Base-by-base conservation (phyloP, 148 eudicot species). In the Linanthus parryae region DNA sequence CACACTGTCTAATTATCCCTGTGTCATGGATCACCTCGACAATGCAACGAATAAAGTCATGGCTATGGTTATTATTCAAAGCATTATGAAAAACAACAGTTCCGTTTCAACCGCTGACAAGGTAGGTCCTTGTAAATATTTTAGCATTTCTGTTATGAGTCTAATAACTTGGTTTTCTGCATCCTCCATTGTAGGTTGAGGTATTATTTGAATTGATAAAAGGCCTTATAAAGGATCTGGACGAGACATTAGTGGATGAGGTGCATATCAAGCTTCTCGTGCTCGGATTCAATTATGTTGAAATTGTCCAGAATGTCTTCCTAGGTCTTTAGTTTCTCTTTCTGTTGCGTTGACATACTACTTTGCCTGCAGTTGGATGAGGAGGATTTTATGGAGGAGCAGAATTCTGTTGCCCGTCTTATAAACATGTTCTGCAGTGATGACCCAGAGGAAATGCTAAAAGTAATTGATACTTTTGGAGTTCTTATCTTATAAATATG, bases 1-100 rank as follows among this genome's bases (percentile, higher is more conserved):
- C 58, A 84, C 95, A 14, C 95, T 94, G 54, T 88, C 91, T 52
- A 94, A 94, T 71, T 94, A 94, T 80, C 99, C 99, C 33, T 80
- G 91, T 52, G 81, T 94, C 44, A 94, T 94, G 99, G 99, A 82
- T 49, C 84, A 82, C 73, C 99, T 94, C 54, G 99, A 94, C 65
- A 68, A 73, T 43, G 84, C 73, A 58, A 94, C 99, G 33, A 94
- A 94, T 58, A 94, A 84, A 80, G 69, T 88, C 60, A 94, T 94
- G 99, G 99, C 99, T 26, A 82, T 88, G 91, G 86, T 94, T 62
- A 94, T 94, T 52, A 84, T 94, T 56, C 85, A 85, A 71, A 94
- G 89, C 65, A 84, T 88, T 54, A 72, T 94, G 66, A 94, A 80
- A 58, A 88, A 83, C 37, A 63, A 73, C 50, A 82, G 88, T 44